Evolutionary conservation across 2,329 filamentous ascomycete species (phyloP), one percentile per base, ranked within the genome.

Genomic region (Claviceps sp.): DNA sequence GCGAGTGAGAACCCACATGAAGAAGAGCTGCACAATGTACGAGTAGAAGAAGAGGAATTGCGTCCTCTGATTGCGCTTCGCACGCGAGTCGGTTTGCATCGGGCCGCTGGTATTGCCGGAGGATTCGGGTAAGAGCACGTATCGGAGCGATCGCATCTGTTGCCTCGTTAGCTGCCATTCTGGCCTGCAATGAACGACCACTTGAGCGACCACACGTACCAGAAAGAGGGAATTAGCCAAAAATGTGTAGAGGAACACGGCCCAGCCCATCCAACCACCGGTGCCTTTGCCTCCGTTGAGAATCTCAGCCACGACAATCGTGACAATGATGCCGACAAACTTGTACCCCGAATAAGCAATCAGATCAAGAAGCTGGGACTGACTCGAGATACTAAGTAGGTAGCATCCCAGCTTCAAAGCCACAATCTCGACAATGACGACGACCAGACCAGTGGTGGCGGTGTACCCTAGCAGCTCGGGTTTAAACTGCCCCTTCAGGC

Each of bases 281-380:
- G 88, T 93, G 22, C 91, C 86, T 61, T 83, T 81, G 45, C 89
- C 85, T 13, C 82, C 81, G 52, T 85, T 94, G 57, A 87, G 70
- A 16, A 88, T 76, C 67, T 94, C 87, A 16, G 87, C 84, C 18
- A 91, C 71, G 13, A 86, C 77, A 56, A 97, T 81, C 0, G 90
- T 96, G 48, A 87, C 78, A 55, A 98, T 98, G 59, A 96, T 89
- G 37, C 91, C 93, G 30, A 98, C 91, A 63, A 98, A 98, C 69
- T 98, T 98, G 73, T 98, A 98, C 20, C 94, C 94, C 2, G 86
- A 91, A 71, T 98, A 98, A 5, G 94, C 94, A 51, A 98, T 85
- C 49, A 98, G 71, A 62, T 98, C 93, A 54, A 97, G 79, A 50
- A 97, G 79, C 66, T 97, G 93, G 16, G 86, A 93, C 59, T 95